Conservation (phyloP, 306 rosid species). For the Erythrophleum fordii region DNA sequence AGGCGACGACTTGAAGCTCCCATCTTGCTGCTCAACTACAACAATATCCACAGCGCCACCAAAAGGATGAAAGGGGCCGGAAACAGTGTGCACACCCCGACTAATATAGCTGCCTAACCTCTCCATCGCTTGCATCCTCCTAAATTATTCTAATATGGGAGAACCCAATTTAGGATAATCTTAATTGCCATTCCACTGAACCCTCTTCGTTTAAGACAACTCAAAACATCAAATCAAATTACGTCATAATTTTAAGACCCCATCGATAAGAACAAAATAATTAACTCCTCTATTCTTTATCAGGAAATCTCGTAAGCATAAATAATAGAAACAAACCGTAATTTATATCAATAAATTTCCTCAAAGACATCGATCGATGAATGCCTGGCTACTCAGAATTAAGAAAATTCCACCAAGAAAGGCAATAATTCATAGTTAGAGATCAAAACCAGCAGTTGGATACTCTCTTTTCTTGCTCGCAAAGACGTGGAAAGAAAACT, state of each 20-base stretch:
- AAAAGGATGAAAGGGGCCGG: constrained; percentile 84
- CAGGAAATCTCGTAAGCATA: background rate
- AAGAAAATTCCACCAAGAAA: constrained; percentile 17
- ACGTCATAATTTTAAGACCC: background rate
- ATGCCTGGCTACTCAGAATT: background rate
- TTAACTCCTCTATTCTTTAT: background rate
- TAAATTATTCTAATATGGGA: constrained; percentile 19
- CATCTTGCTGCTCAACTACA: constrained; percentile 88
- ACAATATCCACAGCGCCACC: constrained; percentile 96
- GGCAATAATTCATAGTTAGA: background rate
- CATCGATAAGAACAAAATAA: background rate
- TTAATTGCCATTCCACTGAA: constrained; percentile 31
- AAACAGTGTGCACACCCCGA: constrained; percentile 69
- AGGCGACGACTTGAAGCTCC: constrained; percentile 85
- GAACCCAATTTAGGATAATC: constrained; percentile 12
- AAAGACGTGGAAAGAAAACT: background rate
- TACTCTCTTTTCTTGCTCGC: background rate
- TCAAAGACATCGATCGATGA: background rate
- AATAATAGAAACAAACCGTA: background rate
- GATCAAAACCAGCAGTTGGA: background rate
- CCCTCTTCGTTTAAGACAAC: background rate
- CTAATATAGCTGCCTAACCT: constrained; percentile 73
- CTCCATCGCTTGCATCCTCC: constrained; percentile 80
- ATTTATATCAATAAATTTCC: background rate
- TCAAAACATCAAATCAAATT: background rate